Percentiles rank a stretch among this genome's conserved stretches.
Conservation (phyloP, 768 basidiomycete species). For the Nidularia pulvinata region DNA sequence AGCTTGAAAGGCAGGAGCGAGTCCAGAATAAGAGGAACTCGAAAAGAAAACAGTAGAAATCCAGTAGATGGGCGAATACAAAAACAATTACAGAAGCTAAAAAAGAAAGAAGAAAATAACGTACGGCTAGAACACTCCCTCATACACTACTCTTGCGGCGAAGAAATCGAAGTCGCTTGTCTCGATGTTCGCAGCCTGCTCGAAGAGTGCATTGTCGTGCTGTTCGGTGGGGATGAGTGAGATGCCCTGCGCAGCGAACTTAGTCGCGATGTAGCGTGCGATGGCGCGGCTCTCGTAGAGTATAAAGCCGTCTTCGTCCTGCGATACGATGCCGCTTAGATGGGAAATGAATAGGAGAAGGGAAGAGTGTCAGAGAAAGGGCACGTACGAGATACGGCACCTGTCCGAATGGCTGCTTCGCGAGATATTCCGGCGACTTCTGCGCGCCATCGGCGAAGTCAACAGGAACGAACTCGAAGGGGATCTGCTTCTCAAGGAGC, state of each 20-base stretch:
- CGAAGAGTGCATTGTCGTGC: conserved; percentile 31
- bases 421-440: conserved; percentile 38
- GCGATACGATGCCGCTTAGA: neutral
- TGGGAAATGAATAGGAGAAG: no score
- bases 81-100: no score
- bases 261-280: conserved; percentile 45
- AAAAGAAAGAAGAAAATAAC: conserved; percentile 7
- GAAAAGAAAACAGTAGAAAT: no score
- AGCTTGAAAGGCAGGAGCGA: no score
- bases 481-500: conserved; percentile 54
- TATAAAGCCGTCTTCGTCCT: conserved; percentile 54
- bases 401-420: conserved; percentile 65
- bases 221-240: conserved; percentile 36
- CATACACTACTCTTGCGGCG: conserved; percentile 33
- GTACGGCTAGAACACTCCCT: conserved; percentile 55
- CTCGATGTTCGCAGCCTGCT: conserved; percentile 43
- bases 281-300: conserved; percentile 59
- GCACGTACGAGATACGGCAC: conserved; percentile 51
- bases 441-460: conserved; percentile 42
- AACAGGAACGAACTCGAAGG: conserved; percentile 48
- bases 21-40: no score
- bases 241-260: conserved; percentile 42
- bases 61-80: no score
- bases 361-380: no score
- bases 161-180: conserved; percentile 43